Evolutionary conservation across 2,329 filamentous ascomycete species (phyloP), one percentile per base, ranked within the genome.

Genomic region (Chrysoporthe cubensis): DNA sequence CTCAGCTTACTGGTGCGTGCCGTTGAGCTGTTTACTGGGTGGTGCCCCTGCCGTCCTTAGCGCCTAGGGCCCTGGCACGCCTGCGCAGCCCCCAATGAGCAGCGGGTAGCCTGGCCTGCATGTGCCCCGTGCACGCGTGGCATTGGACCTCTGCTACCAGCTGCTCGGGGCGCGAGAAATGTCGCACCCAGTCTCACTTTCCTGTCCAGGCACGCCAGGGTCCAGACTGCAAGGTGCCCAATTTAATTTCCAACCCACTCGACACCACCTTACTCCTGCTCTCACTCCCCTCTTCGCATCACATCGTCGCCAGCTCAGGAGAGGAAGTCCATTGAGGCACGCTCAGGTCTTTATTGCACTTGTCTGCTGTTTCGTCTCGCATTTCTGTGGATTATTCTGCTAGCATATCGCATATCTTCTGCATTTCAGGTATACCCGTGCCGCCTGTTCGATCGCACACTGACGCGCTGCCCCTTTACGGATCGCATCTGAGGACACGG

Each of bases 231-330:
- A 52, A 58, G 68, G 68, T 64, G 68, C 66, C 65, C 65, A 60
- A 42, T 69, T 66, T 66, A 60, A 69, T 69, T 68, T 65, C 65
- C 66, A 62, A 58, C 63, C 63, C 54, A 40, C 54, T 46, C 50
- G 61, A 42, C 61, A 63, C 50, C 46, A 54, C 50, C 46, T 57
- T 32, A 65, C 44, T 42, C 56, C 58, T 63, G 63, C 68, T 32
- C 57, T 67, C 59, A 34, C 64, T 46, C 60, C 52, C 57, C 57
- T 58, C 57, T 18, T 62, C 62, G 50, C 60, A 52, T 5, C 44
- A 18, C 43, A 56, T 40, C 34, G 26, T 62, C 52, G 43, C 37
- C 52, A 42, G 37, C 14, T 40, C 58, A 60, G 59, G 64, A 64
- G 54, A 61, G 48, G 48, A 67, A 59, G 37, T 64, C 60, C 62